These are phyloP conservation scores for Petasospora rhodanensis DNA, from an alignment of 1,139 yeast species.

Conservation along the genomic window DNA sequence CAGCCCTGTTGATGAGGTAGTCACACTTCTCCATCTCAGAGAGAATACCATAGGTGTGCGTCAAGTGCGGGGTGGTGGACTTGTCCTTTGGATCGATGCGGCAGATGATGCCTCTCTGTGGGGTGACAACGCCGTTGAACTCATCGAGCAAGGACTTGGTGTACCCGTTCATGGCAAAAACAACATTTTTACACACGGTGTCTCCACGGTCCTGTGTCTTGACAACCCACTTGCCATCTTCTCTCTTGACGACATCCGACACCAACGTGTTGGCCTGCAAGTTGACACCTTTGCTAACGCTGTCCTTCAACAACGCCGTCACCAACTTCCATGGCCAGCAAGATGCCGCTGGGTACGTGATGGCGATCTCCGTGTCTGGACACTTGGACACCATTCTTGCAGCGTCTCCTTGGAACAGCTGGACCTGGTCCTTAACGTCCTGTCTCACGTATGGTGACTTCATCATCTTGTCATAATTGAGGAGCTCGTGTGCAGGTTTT, in stretches of 20 bases:
- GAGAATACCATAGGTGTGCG: constrained; percentile 19
- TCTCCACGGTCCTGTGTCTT: constrained; percentile 30
- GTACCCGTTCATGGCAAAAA: constrained; percentile 39
- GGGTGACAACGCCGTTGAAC: constrained; percentile 11
- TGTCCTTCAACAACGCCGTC: constrained; percentile 28
- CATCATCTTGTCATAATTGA: constrained; percentile 15
- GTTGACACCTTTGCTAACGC: constrained; percentile 31
- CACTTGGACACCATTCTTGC: constrained; percentile 15
- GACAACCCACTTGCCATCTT: constrained; percentile 24
- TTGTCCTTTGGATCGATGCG: constrained; percentile 13
- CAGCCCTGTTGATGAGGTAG: constrained; percentile 19
- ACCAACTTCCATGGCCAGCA: constrained; percentile 39
- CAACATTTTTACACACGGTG: constrained; percentile 30
- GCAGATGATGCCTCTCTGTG: constrained; percentile 14
- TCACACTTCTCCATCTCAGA: constrained; percentile 8
- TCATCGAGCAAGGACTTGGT: constrained; percentile 28
- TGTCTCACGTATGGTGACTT: constrained; percentile 26
- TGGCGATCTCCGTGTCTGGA: constrained; percentile 21
- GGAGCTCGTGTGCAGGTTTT: constrained; percentile 12
- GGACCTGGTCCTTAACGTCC: constrained; percentile 16
- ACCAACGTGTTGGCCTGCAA: constrained; percentile 39
- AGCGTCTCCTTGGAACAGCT: constrained; percentile 13
- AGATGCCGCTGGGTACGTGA: constrained; percentile 36
- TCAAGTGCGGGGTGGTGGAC: constrained; percentile 13
- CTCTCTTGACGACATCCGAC: constrained; percentile 16